These are phyloP conservation scores for Populus hybrid DNA, from an alignment of 441 rosid species.

Conservation along the genomic window DNA sequence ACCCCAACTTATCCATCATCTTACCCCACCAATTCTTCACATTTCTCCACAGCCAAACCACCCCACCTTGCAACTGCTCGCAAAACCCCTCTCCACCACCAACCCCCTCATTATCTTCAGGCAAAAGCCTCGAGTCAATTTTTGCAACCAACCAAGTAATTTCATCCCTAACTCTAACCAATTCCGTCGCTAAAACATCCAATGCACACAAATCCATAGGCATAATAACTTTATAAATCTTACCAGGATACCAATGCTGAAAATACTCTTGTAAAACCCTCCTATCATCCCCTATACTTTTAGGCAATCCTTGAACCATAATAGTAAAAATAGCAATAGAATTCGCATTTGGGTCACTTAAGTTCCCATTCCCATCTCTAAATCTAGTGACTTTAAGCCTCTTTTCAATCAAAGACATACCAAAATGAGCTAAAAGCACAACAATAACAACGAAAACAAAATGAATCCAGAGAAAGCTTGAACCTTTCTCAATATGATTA, in stretches of 20 bases:
- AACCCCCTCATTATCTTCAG: conserved; percentile 44
- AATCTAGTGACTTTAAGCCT: conserved; percentile 80
- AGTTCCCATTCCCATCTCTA: conserved; percentile 89
- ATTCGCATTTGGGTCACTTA: conserved; percentile 58
- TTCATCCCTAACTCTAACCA: conserved; percentile 78
- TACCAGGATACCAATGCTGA: conserved; percentile 74
- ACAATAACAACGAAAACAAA: conserved; percentile 65
- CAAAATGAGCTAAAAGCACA: conserved; percentile 61
- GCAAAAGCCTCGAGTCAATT: conserved; percentile 74
- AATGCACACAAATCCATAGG: conserved; percentile 96
- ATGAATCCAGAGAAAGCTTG: conserved; percentile 79
- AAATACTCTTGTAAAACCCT: conserved; percentile 67
- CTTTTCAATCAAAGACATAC: conserved; percentile 61
- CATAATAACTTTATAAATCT: conserved; percentile 67
- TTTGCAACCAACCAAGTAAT: conserved; percentile 87
- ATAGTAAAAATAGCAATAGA: conserved; percentile 80
- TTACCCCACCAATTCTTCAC: conserved; percentile 41
- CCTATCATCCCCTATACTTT: conserved; percentile 69
- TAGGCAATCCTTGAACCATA: conserved; percentile 91
- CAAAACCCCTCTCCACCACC: conserved; percentile 27
- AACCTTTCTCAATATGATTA: conserved; percentile 75
- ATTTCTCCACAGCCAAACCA: conserved; percentile 33
- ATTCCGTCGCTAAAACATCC: conserved; percentile 81
- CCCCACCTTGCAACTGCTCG: conserved; percentile 25
- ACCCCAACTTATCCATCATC: conserved; percentile 55